phyloP scores from a whole-genome alignment of 345 rosid species.

The Salix brachista region DNA sequence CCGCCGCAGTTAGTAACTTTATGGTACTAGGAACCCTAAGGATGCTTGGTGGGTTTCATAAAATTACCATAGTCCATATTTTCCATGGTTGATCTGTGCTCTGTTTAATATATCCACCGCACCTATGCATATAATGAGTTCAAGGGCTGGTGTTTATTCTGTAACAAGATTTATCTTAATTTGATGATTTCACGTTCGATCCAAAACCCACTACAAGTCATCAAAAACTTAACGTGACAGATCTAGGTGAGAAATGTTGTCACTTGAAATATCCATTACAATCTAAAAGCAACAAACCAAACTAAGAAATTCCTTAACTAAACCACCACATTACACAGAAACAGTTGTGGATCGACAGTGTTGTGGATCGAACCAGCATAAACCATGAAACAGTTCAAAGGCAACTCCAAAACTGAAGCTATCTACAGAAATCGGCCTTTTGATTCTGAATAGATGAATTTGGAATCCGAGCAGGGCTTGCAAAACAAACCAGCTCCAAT shows the following conservation, averaged over 20 bases:
- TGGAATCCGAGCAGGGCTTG: neutral
- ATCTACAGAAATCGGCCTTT: neutral
- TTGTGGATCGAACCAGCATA: neutral
- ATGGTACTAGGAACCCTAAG: neutral
- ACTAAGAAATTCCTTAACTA: neutral
- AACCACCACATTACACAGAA: neutral
- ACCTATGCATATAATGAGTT: neutral
- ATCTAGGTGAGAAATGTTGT: neutral
- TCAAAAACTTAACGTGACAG: too few relatives aligned
- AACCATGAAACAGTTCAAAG: neutral
- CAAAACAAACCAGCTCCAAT: neutral
- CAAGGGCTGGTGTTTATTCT: neutral
- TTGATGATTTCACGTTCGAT: neutral
- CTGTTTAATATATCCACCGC: neutral
- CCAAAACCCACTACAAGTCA: neutral
- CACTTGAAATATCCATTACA: neutral
- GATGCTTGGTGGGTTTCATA: neutral
- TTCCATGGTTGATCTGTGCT: neutral
- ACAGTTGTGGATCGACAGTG: neutral
- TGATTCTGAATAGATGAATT: neutral
- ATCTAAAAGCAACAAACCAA: neutral
- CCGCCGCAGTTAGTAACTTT: neutral
- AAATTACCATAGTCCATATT: neutral
- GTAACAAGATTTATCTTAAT: neutral
- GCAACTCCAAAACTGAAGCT: neutral